Evolutionary conservation across 306 rosid genomes (phyloP).

Genomic region (Aeschynomene evenia): DNA sequence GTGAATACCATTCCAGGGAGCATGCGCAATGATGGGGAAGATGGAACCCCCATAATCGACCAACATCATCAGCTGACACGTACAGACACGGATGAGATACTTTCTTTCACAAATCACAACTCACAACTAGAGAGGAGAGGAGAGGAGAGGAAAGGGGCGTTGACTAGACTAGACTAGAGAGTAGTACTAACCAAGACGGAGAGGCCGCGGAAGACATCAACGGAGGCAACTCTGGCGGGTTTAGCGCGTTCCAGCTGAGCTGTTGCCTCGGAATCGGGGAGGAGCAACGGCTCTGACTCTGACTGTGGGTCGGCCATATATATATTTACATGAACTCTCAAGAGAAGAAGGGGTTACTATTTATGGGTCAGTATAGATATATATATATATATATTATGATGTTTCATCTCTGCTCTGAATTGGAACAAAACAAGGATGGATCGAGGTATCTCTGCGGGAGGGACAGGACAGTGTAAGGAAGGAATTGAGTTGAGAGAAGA

Average conservation of each 20-base stretch:
- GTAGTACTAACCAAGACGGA: slow-evolving; percentile 83
- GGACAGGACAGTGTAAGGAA: background rate
- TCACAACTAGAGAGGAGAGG: background rate
- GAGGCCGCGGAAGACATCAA: slow-evolving; percentile 95
- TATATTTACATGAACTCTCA: too few relatives aligned
- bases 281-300: slow-evolving; percentile 36
- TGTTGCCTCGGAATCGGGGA: slow-evolving; percentile 27
- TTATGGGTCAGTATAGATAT: too few relatives aligned
- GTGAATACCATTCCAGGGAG: slow-evolving; percentile 80
- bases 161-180: too few relatives aligned
- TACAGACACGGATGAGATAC: too few relatives aligned
- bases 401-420: background rate
- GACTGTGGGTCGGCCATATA: slow-evolving; percentile 53
- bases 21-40: slow-evolving; percentile 71
- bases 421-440: background rate
- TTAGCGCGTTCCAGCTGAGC: background rate
- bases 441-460: too few relatives aligned
- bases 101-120: background rate
- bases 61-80: slow-evolving; percentile 81
- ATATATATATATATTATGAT: too few relatives aligned
- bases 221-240: slow-evolving; percentile 62
- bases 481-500: background rate
- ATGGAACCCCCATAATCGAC: slow-evolving; percentile 76
- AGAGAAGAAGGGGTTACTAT: too few relatives aligned
- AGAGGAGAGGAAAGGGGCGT: too few relatives aligned